Percentiles rank a stretch among this genome's conserved stretches.
phyloP scores from a whole-genome alignment of 495 filamentous ascomycete species.

The Venustampulla echinocandica region DNA sequence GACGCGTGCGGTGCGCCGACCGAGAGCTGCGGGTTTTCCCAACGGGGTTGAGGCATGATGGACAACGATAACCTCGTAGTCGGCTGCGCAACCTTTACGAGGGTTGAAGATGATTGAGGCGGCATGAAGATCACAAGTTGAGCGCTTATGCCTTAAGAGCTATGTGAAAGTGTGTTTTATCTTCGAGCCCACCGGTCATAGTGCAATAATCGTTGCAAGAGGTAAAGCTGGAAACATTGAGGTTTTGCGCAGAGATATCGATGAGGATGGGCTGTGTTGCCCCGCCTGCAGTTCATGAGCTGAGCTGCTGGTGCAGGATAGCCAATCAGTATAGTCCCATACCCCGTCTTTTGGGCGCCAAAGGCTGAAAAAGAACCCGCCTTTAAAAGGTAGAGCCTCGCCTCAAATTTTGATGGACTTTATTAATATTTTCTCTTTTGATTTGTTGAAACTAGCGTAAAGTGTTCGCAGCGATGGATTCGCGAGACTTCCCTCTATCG shows the following conservation, averaged over 20 bases:
- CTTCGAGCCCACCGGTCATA: neutral
- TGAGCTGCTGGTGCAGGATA: neutral
- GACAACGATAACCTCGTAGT: neutral
- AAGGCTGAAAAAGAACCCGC: neutral
- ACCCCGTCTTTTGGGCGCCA: neutral
- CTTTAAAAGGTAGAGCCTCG: constrained; percentile 1
- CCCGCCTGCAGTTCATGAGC: neutral
- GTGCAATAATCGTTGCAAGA: constrained; percentile 1
- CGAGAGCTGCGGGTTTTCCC: neutral
- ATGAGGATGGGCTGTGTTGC: neutral
- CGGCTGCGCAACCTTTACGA: neutral
- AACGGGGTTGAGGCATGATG: neutral
- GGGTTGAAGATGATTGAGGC: neutral
- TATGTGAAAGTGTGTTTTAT: neutral
- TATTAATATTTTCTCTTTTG: neutral
- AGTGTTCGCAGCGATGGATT: neutral
- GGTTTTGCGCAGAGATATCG: neutral
- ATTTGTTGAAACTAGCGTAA: neutral
- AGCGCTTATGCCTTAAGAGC: neutral
- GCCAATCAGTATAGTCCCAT: neutral
- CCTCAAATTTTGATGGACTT: neutral
- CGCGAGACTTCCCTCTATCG: neutral
- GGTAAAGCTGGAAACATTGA: neutral
- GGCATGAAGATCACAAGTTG: neutral
- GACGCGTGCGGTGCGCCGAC: neutral